Conservation (phyloP, 257 asterid species). For the Solanum etuberosum region DNA sequence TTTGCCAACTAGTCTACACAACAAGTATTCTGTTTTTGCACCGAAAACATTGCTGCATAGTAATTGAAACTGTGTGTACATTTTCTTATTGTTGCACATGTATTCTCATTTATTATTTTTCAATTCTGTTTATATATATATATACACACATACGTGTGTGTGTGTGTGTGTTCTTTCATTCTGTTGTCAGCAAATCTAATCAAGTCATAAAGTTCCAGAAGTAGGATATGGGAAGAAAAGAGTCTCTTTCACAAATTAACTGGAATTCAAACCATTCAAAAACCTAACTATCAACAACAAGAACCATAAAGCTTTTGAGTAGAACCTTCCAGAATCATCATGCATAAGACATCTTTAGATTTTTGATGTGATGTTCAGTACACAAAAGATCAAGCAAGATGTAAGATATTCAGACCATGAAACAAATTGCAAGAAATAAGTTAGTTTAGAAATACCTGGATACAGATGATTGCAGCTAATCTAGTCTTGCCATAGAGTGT, state of each 20-base stretch:
- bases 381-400: background rate
- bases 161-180: background rate
- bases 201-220: background rate
- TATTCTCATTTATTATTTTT: background rate
- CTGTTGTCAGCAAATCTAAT: background rate
- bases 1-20: background rate
- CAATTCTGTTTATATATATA: background rate
- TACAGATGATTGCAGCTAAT: constrained; percentile 70
- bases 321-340: background rate
- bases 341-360: background rate
- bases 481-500: constrained; percentile 51
- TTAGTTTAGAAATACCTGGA: constrained; percentile 55
- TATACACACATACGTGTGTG: too few relatives aligned
- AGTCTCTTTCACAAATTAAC: background rate
- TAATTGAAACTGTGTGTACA: background rate
- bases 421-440: constrained; percentile 2
- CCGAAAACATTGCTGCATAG: background rate
- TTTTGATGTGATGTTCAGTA: background rate
- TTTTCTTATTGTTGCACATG: background rate
- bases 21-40: background rate
- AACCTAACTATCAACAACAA: background rate
- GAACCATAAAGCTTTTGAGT: background rate
- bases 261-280: background rate
- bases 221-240: background rate
- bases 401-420: background rate